These are phyloP conservation scores for Peronospora farinosa DNA, from an alignment of 352 stramenopile species.

Conservation along the genomic window DNA sequence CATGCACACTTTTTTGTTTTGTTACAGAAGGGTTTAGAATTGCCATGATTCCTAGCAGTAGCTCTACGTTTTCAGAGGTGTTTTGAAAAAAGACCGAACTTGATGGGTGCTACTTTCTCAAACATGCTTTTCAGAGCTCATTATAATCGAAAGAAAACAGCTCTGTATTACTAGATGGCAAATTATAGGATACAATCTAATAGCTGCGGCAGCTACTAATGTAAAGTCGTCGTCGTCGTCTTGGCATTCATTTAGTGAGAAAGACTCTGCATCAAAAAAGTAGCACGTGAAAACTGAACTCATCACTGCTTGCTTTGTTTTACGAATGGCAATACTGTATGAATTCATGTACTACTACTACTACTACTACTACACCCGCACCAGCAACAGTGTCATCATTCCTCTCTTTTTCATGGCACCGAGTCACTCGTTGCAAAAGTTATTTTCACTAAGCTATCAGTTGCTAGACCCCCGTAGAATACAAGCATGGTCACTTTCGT, in stretches of 20 bases:
- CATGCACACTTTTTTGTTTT: not conserved
- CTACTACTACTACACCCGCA: not conserved
- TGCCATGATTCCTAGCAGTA: too few species aligned
- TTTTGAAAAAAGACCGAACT: too few species aligned
- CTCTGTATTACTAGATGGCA: not conserved
- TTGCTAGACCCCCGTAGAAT: not conserved
- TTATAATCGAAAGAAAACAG: not conserved
- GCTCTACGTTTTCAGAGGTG: too few species aligned
- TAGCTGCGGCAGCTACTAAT: not conserved
- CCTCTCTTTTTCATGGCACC: too few species aligned
- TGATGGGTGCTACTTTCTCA: too few species aligned
- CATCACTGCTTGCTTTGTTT: not conserved
- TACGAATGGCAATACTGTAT: too few species aligned
- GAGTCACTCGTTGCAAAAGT: too few species aligned
- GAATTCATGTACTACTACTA: not conserved
- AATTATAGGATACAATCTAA: not conserved
- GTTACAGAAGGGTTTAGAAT: too few species aligned
- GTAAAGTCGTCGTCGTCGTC: not conserved
- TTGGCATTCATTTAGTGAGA: not conserved
- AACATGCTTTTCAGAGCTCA: too few species aligned
- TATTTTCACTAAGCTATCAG: too few species aligned
- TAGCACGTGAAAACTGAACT: not conserved
- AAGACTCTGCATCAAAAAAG: not conserved
- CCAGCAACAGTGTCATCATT: too few species aligned
- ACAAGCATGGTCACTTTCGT: conserved; percentile 2